Evolutionary conservation across 345 rosid genomes (phyloP).

Genomic region (Syzygium aromaticum): DNA sequence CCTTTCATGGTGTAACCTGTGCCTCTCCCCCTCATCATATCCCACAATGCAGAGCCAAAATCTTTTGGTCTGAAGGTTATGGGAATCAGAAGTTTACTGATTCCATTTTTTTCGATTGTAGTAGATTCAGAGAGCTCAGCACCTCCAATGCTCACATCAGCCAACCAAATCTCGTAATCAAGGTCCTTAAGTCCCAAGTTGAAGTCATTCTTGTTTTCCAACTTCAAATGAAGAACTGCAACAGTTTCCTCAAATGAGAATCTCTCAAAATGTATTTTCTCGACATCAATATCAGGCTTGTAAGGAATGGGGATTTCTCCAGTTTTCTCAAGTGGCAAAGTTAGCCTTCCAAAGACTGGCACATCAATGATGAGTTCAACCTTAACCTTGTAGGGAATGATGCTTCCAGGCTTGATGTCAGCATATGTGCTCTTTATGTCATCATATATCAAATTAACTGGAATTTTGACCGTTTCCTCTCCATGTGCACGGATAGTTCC

Average conservation of each 20-base stretch:
- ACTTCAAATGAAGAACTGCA: slow-evolving; percentile 76
- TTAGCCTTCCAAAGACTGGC: slow-evolving; percentile 78
- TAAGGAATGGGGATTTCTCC: slow-evolving; percentile 97
- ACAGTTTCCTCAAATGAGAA: slow-evolving; percentile 84
- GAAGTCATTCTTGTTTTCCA: slow-evolving; percentile 85
- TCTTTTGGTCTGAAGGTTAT: slow-evolving; percentile 92
- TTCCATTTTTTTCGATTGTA: slow-evolving; percentile 67
- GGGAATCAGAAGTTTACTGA: slow-evolving; percentile 51
- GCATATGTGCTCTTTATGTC: slow-evolving; percentile 72
- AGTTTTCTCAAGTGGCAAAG: slow-evolving; percentile 80
- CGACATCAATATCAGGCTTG: slow-evolving; percentile 85
- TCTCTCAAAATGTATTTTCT: slow-evolving; percentile 67
- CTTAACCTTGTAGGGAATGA: slow-evolving; percentile 80
- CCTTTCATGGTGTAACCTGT: slow-evolving; percentile 91
- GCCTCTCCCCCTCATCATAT: slow-evolving; percentile 93
- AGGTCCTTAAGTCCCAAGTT: slow-evolving; percentile 74
- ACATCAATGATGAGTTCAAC: slow-evolving; percentile 86
- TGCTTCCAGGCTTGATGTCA: slow-evolving; percentile 84
- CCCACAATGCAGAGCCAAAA: slow-evolving; percentile 97
- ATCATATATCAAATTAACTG: slow-evolving; percentile 66
- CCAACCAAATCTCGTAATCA: slow-evolving; percentile 83
- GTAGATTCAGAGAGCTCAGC: slow-evolving; percentile 61
- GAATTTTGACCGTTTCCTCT: slow-evolving; percentile 91
- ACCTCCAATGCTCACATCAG: slow-evolving; percentile 58
- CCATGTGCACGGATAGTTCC: slow-evolving; percentile 88